These are phyloP conservation scores for Penicillium crustosum DNA, from an alignment of 2,329 filamentous ascomycete genomes.

Conservation along the genomic window DNA sequence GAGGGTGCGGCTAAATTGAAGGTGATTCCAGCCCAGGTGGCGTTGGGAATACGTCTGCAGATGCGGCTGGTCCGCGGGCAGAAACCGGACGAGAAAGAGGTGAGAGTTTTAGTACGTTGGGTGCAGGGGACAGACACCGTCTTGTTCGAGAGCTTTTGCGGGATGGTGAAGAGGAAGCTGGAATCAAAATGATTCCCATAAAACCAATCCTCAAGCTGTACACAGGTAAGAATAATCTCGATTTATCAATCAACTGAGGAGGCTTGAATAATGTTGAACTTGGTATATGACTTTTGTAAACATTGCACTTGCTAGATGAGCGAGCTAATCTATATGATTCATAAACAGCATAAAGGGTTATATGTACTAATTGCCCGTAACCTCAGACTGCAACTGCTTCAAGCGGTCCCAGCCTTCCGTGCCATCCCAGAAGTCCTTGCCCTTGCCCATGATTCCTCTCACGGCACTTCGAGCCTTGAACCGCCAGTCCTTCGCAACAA, in stretches of 20 bases:
- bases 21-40: conserved; percentile 38
- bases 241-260: not conserved
- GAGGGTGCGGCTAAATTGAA: conserved; percentile 30
- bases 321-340: conserved; percentile 1
- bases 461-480: conserved; percentile 85
- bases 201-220: not conserved
- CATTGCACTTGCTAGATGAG: not conserved
- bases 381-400: conserved; percentile 41
- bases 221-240: not conserved
- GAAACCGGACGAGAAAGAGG: conserved; percentile 37
- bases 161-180: conserved; percentile 66
- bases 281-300: conserved; percentile 6
- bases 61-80: conserved; percentile 40
- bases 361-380: conserved; percentile 32
- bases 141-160: conserved; percentile 84
- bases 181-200: conserved; percentile 17
- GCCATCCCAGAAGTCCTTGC: conserved; percentile 79
- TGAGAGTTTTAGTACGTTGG: conserved; percentile 65
- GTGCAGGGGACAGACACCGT: conserved; percentile 70
- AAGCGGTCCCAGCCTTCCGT: conserved; percentile 46
- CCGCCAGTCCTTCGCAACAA: conserved; percentile 78
- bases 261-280: not conserved
- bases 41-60: conserved; percentile 61
- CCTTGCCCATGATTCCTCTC: conserved; percentile 78
- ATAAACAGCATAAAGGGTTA: conserved; percentile 6